Evolutionary conservation across 2,329 filamentous ascomycete genomes (phyloP), one percentile per base, ranked within the genome.

Genomic region (Zymoseptoria pseudotritici): DNA sequence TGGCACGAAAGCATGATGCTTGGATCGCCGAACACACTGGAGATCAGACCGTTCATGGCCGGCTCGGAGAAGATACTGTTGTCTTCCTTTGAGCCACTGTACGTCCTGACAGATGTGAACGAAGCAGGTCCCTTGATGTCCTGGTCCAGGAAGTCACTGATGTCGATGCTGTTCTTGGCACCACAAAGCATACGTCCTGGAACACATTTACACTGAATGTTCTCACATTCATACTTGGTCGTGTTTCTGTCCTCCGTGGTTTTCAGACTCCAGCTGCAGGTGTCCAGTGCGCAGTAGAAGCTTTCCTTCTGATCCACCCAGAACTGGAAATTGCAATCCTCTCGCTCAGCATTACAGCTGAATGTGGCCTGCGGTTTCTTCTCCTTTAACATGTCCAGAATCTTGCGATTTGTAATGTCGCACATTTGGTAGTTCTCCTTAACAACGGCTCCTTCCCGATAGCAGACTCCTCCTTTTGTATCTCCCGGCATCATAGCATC

Each of bases 351-450:
- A 70, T 92, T 85, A 75, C 94, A 99, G 29, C 88, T 91, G 72
- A 99, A 99, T 0, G 94, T 99, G 22, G 95, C 94, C 74, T 99
- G 89, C 0, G 94, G 92, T 60, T 90, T 88, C 75, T 91, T 85
- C 52, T 88, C 86, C 69, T 91, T 89, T 54, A 99, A 82, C 71
- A 93, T 86, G 63, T 92, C 86, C 58, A 93, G 80, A 70, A 99
- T 99, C 79, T 96, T 94, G 74, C 86, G 84, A 78, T 99, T 99
- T 58, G 92, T 97, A 66, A 99, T 94, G 74, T 95, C 90, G 77
- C 94, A 99, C 79, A 96, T 94, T 77, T 99, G 95, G 77, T 91
- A 93, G 78, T 97, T 99, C 76, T 95, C 86, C 69, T 94, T 91
- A 64, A 97, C 87, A 10, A 95, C 87, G 66, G 96, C 85, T 53